These are phyloP conservation scores for Alternaria consortialis DNA, from an alignment of 2,329 filamentous ascomycete species.

Conservation along the genomic window DNA sequence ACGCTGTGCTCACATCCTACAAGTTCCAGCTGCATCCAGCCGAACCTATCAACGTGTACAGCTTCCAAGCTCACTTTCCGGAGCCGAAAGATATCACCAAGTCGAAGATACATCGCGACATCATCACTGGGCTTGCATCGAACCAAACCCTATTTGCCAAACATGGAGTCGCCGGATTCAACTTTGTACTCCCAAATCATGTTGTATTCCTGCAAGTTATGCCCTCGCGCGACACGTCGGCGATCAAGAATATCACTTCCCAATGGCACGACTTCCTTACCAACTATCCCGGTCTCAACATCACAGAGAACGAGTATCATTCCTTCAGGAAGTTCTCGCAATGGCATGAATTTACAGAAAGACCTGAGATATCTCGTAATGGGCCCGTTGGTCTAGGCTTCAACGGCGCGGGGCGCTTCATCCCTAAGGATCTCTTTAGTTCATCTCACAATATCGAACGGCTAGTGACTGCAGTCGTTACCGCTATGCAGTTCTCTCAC, in stretches of 20 bases:
- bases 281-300: conserved; percentile 42
- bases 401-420: conserved; percentile 45
- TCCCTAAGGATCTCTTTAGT: conserved; percentile 42
- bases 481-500: conserved; percentile 44
- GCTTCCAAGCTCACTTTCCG: conserved; percentile 45
- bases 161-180: conserved; percentile 47
- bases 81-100: conserved; percentile 38
- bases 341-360: conserved; percentile 43
- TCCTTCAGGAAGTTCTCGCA: conserved; percentile 44
- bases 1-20: conserved; percentile 48
- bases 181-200: conserved; percentile 44
- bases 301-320: conserved; percentile 45
- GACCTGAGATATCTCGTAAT: conserved; percentile 42
- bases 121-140: conserved; percentile 41
- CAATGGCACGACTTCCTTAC: conserved; percentile 45
- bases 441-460: conserved; percentile 28
- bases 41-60: conserved; percentile 48
- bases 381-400: conserved; percentile 47
- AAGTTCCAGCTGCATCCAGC: conserved; percentile 48
- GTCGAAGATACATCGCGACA: conserved; percentile 43
- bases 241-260: conserved; percentile 38
- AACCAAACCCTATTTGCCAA: conserved; percentile 43
- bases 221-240: conserved; percentile 36
- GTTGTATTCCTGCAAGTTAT: conserved; percentile 45
- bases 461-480: conserved; percentile 43